phyloP scores from a whole-genome alignment of 768 basidiomycete species.

The Mycena vulgaris region DNA sequence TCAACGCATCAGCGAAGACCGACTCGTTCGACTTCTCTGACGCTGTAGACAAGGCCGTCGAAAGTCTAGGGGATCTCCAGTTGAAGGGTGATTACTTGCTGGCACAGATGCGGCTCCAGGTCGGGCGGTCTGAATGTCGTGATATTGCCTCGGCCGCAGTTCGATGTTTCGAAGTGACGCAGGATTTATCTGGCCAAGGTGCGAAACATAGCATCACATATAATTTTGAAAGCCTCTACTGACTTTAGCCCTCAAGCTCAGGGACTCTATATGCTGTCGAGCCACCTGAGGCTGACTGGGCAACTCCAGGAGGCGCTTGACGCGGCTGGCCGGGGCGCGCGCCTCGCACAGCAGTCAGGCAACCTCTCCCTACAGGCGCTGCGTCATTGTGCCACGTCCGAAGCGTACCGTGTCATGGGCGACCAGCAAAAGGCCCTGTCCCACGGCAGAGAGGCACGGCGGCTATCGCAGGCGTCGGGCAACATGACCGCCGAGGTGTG shows the following conservation, averaged over 20 bases:
- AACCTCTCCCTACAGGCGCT: constrained; percentile 16
- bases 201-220: background rate
- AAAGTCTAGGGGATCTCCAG: background rate
- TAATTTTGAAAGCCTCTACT: background rate
- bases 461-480: constrained; percentile 12
- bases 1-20: constrained; percentile 14
- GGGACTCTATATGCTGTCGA: constrained; percentile 6
- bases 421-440: background rate
- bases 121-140: background rate
- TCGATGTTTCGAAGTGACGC: constrained; percentile 12
- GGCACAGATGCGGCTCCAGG: constrained; percentile 4
- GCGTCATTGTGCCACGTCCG: background rate
- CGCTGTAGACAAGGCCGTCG: background rate
- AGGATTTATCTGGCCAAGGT: constrained; percentile 22
- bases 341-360: constrained; percentile 3
- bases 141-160: background rate
- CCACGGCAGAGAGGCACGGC: constrained; percentile 1
- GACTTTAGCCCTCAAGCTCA: background rate
- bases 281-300: constrained; percentile 2
- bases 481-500: constrained; percentile 24
- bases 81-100: constrained; percentile 22
- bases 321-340: background rate
- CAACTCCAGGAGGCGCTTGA: constrained; percentile 9
- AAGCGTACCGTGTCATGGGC: constrained; percentile 21
- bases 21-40: constrained; percentile 6